Conservation (phyloP, 768 basidiomycete species). For the Pleurotus pulmonarius region DNA sequence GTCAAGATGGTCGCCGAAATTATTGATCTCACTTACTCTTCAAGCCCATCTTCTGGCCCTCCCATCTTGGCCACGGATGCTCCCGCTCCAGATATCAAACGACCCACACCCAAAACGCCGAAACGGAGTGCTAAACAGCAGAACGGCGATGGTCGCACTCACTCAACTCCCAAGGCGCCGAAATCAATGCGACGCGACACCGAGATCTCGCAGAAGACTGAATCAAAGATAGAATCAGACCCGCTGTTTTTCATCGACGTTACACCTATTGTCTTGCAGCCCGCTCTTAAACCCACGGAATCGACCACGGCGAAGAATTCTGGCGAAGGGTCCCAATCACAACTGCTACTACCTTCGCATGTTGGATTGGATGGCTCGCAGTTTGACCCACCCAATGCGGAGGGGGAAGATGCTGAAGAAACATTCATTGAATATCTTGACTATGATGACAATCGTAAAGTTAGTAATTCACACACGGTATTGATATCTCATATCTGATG, state of each 20-base stretch:
- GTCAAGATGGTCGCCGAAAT: slow-evolving; percentile 1
- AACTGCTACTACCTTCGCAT: slow-evolving; percentile 64
- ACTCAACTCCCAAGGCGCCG: no score
- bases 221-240: no score
- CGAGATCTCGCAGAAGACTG: no score
- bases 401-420: slow-evolving; percentile 44
- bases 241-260: slow-evolving; percentile 50
- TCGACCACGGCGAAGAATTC: not conserved
- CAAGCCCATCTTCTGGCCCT: not conserved
- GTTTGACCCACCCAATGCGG: slow-evolving; percentile 35
- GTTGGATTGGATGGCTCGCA: slow-evolving; percentile 59
- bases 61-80: not conserved
- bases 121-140: not conserved
- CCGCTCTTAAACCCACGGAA: slow-evolving; percentile 14
- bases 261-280: slow-evolving; percentile 32
- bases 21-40: slow-evolving; percentile 3
- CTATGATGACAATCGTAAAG: slow-evolving; percentile 57
- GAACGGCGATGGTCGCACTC: not conserved
- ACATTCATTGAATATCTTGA: slow-evolving; percentile 79
- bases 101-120: not conserved
- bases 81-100: not conserved
- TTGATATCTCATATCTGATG: not conserved
- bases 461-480: slow-evolving; percentile 22
- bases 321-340: slow-evolving; percentile 7
- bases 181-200: no score